A percentile compares a stretch with the other conserved stretches of the same genome.
phyloP scores from a whole-genome alignment of 805 yeast species.

The Metschnikowia cubensis region DNA sequence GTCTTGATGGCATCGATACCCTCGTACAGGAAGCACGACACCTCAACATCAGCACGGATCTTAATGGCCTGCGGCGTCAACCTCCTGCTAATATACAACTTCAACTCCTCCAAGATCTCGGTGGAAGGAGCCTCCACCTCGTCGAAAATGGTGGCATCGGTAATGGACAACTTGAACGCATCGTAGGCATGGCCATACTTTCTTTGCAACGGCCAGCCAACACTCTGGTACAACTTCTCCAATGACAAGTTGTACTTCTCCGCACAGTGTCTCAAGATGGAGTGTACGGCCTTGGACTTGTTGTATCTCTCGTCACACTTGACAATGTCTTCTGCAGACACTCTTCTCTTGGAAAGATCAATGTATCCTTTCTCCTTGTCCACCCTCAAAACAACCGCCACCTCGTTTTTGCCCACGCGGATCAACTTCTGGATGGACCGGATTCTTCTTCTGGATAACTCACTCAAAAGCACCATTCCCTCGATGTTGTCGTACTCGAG shows the following conservation, averaged over 20 bases:
- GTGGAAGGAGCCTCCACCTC: constrained; percentile 66
- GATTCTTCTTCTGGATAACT: constrained; percentile 96
- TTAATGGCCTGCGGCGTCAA: constrained; percentile 97
- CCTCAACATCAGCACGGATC: constrained; percentile 98
- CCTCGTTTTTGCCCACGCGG: constrained; percentile 98
- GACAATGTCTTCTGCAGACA: constrained; percentile 93
- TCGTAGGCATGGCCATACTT: constrained; percentile 97
- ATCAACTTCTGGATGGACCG: constrained; percentile 95
- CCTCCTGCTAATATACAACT: constrained; percentile 83
- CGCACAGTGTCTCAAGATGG: constrained; percentile 97
- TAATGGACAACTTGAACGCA: constrained; percentile 93
- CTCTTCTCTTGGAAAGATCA: constrained; percentile 96
- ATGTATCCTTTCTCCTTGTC: constrained; percentile 98
- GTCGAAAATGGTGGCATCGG: constrained; percentile 85
- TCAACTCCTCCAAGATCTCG: constrained; percentile 78
- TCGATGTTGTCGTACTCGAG: constrained; percentile 97
- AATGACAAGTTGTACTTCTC: constrained; percentile 88
- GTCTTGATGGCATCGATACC: constrained; percentile 95
- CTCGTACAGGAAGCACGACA: constrained; percentile 93
- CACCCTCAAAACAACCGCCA: constrained; percentile 95
- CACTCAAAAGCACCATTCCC: constrained; percentile 96
- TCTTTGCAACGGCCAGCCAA: constrained; percentile 97
- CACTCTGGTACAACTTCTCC: constrained; percentile 77
- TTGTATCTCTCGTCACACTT: constrained; percentile 97
- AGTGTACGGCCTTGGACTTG: constrained; percentile 95